A percentile compares a stretch with the other conserved stretches of the same genome.
Evolutionary conservation across 805 yeast species (phyloP).

Genomic region (Teunomyces aglyptinius): DNA sequence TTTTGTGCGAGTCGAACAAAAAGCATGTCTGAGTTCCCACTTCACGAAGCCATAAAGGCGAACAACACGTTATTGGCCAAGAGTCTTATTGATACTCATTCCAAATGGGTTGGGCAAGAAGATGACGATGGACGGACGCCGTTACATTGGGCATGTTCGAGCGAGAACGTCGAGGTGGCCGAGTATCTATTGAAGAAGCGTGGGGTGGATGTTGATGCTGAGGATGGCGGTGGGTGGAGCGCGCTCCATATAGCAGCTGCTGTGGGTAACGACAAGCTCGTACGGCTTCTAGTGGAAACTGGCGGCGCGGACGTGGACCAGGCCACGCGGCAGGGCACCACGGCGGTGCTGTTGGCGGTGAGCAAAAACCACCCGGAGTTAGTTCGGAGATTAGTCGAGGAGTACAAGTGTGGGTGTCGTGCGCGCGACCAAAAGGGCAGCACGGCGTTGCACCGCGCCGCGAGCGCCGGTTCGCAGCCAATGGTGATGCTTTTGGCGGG

Average conservation of each 20-base stretch:
- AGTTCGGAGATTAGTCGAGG: slow-evolving; percentile 50
- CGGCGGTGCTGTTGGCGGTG: slow-evolving; percentile 74
- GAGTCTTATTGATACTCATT: slow-evolving; percentile 48
- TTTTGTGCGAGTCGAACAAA: not conserved
- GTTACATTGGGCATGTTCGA: slow-evolving; percentile 85
- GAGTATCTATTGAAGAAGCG: slow-evolving; percentile 27
- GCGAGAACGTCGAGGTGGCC: slow-evolving; percentile 54
- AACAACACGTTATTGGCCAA: slow-evolving; percentile 53
- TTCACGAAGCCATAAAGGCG: slow-evolving; percentile 68
- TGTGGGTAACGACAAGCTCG: slow-evolving; percentile 57
- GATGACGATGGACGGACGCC: slow-evolving; percentile 82
- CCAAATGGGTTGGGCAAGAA: slow-evolving; percentile 42
- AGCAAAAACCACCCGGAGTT: slow-evolving; percentile 61
- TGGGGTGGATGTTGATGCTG: slow-evolving; percentile 62
- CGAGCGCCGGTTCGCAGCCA: slow-evolving; percentile 65
- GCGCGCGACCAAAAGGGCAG: slow-evolving; percentile 65
- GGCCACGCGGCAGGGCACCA: slow-evolving; percentile 60
- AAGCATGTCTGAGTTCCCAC: slow-evolving; percentile 3
- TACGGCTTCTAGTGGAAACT: slow-evolving; percentile 46
- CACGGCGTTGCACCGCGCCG: slow-evolving; percentile 79
- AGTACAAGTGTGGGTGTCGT: slow-evolving; percentile 59
- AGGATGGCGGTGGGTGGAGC: slow-evolving; percentile 84
- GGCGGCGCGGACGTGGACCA: slow-evolving; percentile 59
- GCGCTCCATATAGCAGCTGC: slow-evolving; percentile 82
- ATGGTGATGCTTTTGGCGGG: slow-evolving; percentile 54